Conservation (phyloP, 768 basidiomycete species). For the Tulasnella sp. region DNA sequence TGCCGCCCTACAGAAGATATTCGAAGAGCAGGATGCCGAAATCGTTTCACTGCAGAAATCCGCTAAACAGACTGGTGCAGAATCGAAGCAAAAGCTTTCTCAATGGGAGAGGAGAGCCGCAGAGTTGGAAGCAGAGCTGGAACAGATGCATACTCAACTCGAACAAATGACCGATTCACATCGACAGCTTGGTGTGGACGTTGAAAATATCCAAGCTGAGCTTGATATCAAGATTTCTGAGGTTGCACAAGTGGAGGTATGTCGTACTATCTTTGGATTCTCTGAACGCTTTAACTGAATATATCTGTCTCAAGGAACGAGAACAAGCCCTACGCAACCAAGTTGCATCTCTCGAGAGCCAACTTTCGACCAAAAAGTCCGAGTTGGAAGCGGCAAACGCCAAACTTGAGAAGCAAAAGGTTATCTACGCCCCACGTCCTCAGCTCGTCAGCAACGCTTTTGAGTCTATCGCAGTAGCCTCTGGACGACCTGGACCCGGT, state of each 20-base stretch:
- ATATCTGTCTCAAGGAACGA: conserved; percentile 40
- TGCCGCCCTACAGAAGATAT: conserved; percentile 50
- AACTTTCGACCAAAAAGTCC: conserved; percentile 41
- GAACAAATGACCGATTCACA: conserved; percentile 56
- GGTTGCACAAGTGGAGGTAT: conserved; percentile 52
- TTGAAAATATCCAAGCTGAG: conserved; percentile 51
- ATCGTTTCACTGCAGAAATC: conserved; percentile 47
- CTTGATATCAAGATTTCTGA: conserved; percentile 66
- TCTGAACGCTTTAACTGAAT: background rate
- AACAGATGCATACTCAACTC: conserved; percentile 43
- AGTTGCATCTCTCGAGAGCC: conserved; percentile 46
- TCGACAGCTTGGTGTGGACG: conserved; percentile 55
- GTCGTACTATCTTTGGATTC: background rate
- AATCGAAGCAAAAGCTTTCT: conserved; percentile 61
- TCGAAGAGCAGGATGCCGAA: conserved; percentile 58
- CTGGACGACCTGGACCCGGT: background rate
- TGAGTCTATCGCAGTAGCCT: background rate
- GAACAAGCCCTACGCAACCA: conserved; percentile 58
- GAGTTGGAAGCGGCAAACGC: conserved; percentile 42
- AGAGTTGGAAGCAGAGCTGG: conserved; percentile 52
- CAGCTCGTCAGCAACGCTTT: background rate
- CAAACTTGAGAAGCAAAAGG: too few relatives aligned
- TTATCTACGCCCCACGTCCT: conserved; percentile 10
- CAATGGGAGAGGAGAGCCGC: conserved; percentile 75
- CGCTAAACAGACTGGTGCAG: conserved; percentile 46